phyloP scores from a whole-genome alignment of 805 yeast species.

The Metschnikowia continentalis region DNA sequence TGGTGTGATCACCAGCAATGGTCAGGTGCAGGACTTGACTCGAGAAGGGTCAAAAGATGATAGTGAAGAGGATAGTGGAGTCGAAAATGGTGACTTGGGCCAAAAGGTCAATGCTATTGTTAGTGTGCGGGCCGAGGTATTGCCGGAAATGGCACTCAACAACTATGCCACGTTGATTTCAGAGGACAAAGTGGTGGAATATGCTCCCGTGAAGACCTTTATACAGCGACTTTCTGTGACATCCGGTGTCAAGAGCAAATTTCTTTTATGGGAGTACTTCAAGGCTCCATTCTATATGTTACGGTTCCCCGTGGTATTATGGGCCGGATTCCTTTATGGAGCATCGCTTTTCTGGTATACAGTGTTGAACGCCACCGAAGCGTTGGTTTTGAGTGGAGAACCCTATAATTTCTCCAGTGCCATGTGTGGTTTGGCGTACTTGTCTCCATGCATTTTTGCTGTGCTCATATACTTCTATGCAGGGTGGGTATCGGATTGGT shows the following conservation, averaged over 20 bases:
- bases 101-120: neutral
- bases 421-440: conserved; percentile 17
- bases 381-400: conserved; percentile 24
- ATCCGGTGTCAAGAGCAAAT: conserved; percentile 9
- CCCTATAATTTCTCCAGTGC: conserved; percentile 50
- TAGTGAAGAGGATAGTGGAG: no score
- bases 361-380: conserved; percentile 22
- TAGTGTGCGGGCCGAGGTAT: neutral
- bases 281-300: conserved; percentile 20
- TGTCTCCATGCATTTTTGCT: conserved; percentile 15
- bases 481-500: conserved; percentile 16
- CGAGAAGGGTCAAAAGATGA: no score
- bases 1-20: conserved; percentile 11
- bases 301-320: conserved; percentile 18
- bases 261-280: conserved; percentile 16
- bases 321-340: conserved; percentile 21
- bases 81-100: no score
- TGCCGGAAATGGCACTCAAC: neutral
- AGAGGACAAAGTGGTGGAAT: conserved; percentile 3
- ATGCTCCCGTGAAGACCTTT: conserved; percentile 12
- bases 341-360: conserved; percentile 22
- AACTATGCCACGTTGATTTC: conserved; percentile 9
- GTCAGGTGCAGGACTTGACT: neutral
- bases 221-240: conserved; percentile 13
- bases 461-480: conserved; percentile 14